Evolutionary conservation across 495 filamentous ascomycete species (phyloP), one percentile per base, ranked within the genome.

Genomic region (Penicillium antarcticum): DNA sequence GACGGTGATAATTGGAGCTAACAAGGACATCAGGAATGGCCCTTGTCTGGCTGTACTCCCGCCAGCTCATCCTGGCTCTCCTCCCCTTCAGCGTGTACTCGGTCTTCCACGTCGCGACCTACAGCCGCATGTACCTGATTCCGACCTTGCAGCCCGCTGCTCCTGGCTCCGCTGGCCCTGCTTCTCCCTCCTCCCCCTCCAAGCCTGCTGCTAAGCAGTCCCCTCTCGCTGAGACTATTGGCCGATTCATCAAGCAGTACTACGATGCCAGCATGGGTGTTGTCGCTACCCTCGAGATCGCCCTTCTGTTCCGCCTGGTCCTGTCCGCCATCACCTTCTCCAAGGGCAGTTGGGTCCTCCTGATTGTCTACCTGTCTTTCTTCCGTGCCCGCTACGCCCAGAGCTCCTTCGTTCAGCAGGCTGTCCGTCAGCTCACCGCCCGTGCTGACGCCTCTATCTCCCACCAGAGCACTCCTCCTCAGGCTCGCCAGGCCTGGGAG

Each of bases 71-170:
- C 12, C 79, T 96, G 54, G 94, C 95, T 29, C 83, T 98, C 58
- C 81, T 97, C 39, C 94, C 94, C 3, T 97, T 95, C 74, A 87
- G 86, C 54, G 90, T 98, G 65, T 98, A 98, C 80, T 96, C 92
- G 55, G 74, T 97, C 71, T 98, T 98, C 85, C 94, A 98, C 74
- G 89, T 97, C 52, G 85, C 90, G 23, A 96, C 94, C 42, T 81
- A 81, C 68, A 79, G 69, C 42, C 75, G 78, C 43, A 77, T 74
- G 52, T 77, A 80, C 63, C 57, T 81, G 56, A 73, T 81, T 45
- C 78, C 78, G 23, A 79, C 77, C 31, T 48, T 80, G 45, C 70
- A 77, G 50, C 73, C 74, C 23, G 51, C 69, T 23, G 46, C 61
- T 13, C 69, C 59, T 49, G 50, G 49, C 32, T 57, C 63, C 37